These are phyloP conservation scores for Trapa bicornis DNA, from an alignment of 345 rosid genomes.

Conservation along the genomic window DNA sequence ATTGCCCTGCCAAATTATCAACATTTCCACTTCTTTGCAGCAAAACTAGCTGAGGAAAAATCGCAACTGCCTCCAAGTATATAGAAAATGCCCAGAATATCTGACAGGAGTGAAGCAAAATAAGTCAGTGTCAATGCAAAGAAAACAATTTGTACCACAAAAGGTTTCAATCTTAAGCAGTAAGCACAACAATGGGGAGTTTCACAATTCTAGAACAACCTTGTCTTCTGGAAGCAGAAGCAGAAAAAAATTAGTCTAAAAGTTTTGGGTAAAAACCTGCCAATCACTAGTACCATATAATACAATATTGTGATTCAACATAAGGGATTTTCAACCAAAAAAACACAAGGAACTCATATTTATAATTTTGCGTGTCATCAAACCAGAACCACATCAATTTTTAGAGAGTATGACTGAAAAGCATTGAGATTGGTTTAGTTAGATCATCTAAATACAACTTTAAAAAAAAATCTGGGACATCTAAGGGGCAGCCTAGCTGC, in stretches of 20 bases:
- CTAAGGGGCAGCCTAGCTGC: not conserved
- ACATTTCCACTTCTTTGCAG: constrained; percentile 93
- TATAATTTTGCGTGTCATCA: not conserved
- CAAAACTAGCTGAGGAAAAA: constrained; percentile 80
- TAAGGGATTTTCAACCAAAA: too few species aligned
- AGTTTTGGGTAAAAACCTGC: not conserved
- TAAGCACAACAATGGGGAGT: not conserved
- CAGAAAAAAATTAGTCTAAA: not conserved
- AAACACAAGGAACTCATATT: not conserved
- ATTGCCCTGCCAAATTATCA: constrained; percentile 91
- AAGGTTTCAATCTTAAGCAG: not conserved
- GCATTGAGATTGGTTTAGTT: not conserved
- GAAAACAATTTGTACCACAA: not conserved
- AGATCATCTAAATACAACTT: not conserved
- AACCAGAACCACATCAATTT: not conserved
- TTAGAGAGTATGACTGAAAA: not conserved
- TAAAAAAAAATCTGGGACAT: not conserved
- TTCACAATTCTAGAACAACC: not conserved
- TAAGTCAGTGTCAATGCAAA: not conserved
- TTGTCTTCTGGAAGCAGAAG: not conserved
- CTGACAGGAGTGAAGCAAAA: constrained; percentile 21
- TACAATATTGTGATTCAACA: too few species aligned
- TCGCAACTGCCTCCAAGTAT: constrained; percentile 92
- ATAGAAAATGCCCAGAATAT: constrained; percentile 84
- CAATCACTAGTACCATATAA: too few species aligned